Evolutionary conservation across 2,329 filamentous ascomycete species (phyloP).

Genomic region (Tricladium varicosporioides): DNA sequence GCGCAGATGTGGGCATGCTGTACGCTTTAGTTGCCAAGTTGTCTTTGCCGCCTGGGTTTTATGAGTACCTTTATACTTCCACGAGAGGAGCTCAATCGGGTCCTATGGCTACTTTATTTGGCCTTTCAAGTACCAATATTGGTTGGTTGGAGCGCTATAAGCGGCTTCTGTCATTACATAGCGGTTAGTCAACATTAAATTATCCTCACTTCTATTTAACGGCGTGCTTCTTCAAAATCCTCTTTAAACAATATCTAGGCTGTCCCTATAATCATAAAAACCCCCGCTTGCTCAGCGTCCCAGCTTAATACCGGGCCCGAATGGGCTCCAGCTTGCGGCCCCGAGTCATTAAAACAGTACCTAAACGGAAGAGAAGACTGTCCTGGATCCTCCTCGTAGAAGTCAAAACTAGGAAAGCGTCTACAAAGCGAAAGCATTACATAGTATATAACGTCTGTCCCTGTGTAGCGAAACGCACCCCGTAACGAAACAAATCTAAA

Average conservation of each 20-base stretch:
- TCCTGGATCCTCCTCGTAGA: background rate
- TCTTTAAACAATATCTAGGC: background rate
- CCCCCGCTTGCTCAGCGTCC: background rate
- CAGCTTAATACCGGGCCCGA: background rate
- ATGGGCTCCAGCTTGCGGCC: background rate
- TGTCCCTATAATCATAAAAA: background rate
- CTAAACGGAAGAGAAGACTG: background rate
- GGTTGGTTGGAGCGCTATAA: background rate
- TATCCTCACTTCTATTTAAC: background rate
- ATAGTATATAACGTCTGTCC: conserved; percentile 7
- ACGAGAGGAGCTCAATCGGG: background rate
- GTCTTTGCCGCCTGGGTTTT: background rate
- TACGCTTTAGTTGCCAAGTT: background rate
- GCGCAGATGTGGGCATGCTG: background rate
- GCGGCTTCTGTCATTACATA: background rate
- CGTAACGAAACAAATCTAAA: no score
- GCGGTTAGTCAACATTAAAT: background rate
- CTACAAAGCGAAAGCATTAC: background rate
- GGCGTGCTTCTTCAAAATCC: background rate
- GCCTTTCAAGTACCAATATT: background rate
- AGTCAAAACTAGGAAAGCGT: background rate
- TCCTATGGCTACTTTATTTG: background rate
- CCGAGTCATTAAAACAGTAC: background rate
- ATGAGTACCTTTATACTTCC: background rate
- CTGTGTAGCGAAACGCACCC: no score